Conservation (phyloP, 106 monocot genomes). For the Dioscorea alata region DNA sequence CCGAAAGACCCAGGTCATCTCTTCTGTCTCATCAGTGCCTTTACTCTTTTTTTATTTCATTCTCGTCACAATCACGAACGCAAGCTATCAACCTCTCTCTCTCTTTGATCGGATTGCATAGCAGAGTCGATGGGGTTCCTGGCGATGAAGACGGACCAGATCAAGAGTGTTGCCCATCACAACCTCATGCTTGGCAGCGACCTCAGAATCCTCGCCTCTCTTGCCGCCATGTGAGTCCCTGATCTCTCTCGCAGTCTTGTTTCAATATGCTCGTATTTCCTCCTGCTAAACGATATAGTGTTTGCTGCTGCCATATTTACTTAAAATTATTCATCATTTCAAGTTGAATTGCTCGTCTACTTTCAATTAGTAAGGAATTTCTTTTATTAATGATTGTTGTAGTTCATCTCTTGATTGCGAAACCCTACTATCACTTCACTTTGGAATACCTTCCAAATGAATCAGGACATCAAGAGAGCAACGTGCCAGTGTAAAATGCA, state of each 20-base stretch:
- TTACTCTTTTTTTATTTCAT: too few relatives aligned
- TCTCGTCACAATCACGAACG: too few relatives aligned
- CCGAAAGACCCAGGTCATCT: too few relatives aligned
- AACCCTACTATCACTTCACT: neutral
- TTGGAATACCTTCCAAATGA: neutral
- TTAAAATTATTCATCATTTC: neutral
- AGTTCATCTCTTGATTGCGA: neutral
- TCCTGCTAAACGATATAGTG: neutral
- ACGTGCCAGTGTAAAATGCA: too few relatives aligned
- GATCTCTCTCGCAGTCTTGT: neutral
- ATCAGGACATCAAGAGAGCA: neutral
- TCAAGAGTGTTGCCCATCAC: neutral
- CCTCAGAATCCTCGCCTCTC: neutral
- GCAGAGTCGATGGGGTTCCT: too few relatives aligned
- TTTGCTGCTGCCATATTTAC: neutral
- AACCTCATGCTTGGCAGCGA: neutral
- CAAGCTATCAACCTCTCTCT: too few relatives aligned
- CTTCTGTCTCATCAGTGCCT: too few relatives aligned
- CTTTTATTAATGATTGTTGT: neutral
- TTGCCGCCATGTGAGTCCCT: neutral
- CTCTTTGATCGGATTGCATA: too few relatives aligned
- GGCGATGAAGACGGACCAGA: too few relatives aligned
- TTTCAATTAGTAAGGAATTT: neutral
- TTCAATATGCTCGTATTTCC: neutral
- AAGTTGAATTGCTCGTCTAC: neutral